Conservation (phyloP, 352 stramenopile genomes). For the Thraustochytrium striatum region DNA sequence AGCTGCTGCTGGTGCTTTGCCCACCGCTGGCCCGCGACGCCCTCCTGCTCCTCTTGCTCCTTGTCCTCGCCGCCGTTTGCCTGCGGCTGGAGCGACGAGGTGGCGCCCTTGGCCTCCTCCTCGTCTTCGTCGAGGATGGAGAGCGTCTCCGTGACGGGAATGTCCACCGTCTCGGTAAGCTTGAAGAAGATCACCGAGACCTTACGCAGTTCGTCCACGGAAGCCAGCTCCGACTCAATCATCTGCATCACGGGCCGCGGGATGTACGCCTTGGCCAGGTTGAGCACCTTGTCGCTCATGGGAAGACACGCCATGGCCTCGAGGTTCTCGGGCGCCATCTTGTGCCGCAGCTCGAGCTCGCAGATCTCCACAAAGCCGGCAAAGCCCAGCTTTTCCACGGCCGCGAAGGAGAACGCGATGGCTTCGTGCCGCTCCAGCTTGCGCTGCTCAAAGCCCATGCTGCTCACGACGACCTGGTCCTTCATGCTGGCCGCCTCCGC, state of each 20-base stretch:
- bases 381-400: neutral
- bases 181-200: conserved; percentile 43
- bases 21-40: too few species aligned
- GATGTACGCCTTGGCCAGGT: conserved; percentile 22
- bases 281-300: neutral
- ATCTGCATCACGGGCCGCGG: conserved; percentile 33
- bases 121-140: too few species aligned
- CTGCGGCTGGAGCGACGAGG: too few species aligned
- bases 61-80: too few species aligned
- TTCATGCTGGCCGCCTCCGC: conserved; percentile 67
- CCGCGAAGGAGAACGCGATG: neutral
- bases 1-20: too few species aligned
- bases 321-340: conserved; percentile 26
- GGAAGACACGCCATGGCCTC: conserved; percentile 25
- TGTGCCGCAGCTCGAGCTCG: conserved; percentile 16
- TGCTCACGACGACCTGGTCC: conserved; percentile 68
- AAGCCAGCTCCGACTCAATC: neutral
- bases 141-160: neutral
- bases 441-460: conserved; percentile 51
- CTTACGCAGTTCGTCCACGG: conserved; percentile 15
- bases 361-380: conserved; percentile 1
- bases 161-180: neutral
- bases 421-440: conserved; percentile 12
- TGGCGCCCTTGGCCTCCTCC: too few species aligned
- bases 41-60: too few species aligned